Evolutionary conservation across 1,284 basidiomycete genomes (phyloP), one percentile per base, ranked within the genome.

Genomic region (Wolfiporia cocos): DNA sequence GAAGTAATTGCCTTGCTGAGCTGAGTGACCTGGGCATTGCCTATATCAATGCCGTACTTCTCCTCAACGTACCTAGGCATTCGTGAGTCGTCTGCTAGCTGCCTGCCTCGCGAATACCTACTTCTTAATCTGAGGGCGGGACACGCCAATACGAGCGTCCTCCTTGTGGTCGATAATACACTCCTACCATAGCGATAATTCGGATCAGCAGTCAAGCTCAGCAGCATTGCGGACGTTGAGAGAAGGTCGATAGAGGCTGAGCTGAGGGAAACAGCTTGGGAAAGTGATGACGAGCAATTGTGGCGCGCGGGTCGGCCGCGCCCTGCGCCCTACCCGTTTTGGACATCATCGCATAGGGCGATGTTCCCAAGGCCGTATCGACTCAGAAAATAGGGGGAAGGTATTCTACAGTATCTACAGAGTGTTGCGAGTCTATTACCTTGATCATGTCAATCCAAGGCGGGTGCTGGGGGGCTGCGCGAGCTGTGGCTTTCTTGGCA

Each of bases 111-210:
- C 5, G 18, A 12, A 7, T 33, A 55, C 59, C 41, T 61, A 85
- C 92, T 92, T 94, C 79, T 95, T 95, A 70, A 96, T 91, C 59
- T 86, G 81, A 46, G 86, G 88, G 43, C 92, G 86, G 55, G 91
- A 93, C 52, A 94, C 89, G 63, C 92, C 92, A 48, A 65, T 62
- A 51, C 92, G 87, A 48, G 86, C 79, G 49, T 92, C 89, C 29
- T 88, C 86, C 20, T 78, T 74, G 65, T 85, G 71, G 41, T 71
- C 75, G 49, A 73, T 65, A 65, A 95, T 89, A 57, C 87, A 90
- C 71, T 93, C 90, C 84, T 86, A 65, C 49, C 53, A 44, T 23
- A 17, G 17, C 24, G 18, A 34, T 17, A 19, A 5, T 39, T 12
- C 18, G 22, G 30, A 19, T 23, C 19, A 23, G 31, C 20, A 33